A percentile compares a stretch with the other conserved stretches of the same genome.
Evolutionary conservation across 2,329 filamentous ascomycete species (phyloP).

Genomic region (Penicillium glabrum): DNA sequence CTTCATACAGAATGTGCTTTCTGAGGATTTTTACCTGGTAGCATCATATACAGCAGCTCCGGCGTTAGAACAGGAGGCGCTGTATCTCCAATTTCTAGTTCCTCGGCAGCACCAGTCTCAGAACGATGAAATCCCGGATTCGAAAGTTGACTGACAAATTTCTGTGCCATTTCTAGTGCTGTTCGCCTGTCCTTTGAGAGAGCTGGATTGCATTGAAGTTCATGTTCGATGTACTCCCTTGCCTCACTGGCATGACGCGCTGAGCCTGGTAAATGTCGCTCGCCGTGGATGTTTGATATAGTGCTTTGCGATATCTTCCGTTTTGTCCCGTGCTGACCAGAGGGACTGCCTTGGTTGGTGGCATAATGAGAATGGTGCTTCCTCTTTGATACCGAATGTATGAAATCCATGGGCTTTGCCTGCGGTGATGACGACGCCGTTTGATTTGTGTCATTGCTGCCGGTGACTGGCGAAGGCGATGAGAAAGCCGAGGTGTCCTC

Average conservation of each 20-base stretch:
- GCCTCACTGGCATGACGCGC: constrained; percentile 22
- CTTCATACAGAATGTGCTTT: not conserved
- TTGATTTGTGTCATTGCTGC: constrained; percentile 3
- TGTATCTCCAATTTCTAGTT: constrained; percentile 8
- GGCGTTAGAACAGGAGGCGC: constrained; percentile 17
- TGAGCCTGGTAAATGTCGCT: constrained; percentile 15
- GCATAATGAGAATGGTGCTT: constrained; percentile 6
- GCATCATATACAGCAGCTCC: constrained; percentile 24
- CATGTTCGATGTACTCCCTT: constrained; percentile 23
- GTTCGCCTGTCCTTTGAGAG: constrained; percentile 22
- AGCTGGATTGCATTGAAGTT: constrained; percentile 22
- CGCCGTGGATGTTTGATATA: constrained; percentile 4
- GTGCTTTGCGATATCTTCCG: constrained; percentile 13
- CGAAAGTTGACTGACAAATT: constrained; percentile 21
- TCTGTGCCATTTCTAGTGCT: constrained; percentile 17
- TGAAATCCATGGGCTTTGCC: not conserved
- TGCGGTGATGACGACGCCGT: constrained; percentile 11
- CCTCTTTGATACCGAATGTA: constrained; percentile 5
- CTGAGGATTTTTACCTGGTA: constrained; percentile 11
- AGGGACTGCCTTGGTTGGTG: not conserved
- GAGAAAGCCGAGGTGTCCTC: constrained; percentile 5
- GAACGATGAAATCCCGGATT: constrained; percentile 19
- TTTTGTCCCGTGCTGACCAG: constrained; percentile 4
- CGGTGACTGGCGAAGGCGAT: constrained; percentile 5
- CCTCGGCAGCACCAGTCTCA: constrained; percentile 6